Evolutionary conservation across 768 basidiomycete genomes (phyloP), one percentile per base, ranked within the genome.

Genomic region (Macrolepiota dolichaula): DNA sequence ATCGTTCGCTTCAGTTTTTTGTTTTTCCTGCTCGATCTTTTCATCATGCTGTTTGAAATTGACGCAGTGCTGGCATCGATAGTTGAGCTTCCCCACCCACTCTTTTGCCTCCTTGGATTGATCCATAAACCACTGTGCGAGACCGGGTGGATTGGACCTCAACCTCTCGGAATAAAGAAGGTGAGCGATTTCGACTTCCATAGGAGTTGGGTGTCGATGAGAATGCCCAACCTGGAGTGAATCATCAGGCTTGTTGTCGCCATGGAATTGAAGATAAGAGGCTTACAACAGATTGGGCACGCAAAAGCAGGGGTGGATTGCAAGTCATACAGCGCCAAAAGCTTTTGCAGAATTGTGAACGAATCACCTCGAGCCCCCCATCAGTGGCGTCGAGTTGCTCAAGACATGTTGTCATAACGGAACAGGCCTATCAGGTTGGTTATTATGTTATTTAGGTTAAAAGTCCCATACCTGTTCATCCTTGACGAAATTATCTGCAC

Each of bases 141-240:
- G 53, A 67, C 36, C 37, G 70, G 68, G 57, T 64, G 54, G n/a
- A 61, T 15, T 57, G 55, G n/a, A 32, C 38, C 12, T 66, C 24
- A 44, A 7, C 3, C 4, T 38, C 15, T 19, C 25, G 15, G 32
- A 15, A 42, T 4, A 1, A 44, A 5, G 17, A 6, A 61, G 49
- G 12, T 53, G 65, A 12, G 69, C 35, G 0, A 76, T 60, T 2
- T 71, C 65, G 52, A 88, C 65, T 19, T 74, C 50, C 79, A 83
- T 84, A 7, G 44, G 52, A 2, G 72, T 66, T 0, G 83, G 78
- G 63, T 90, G 88, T n/a, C 88, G 80, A 62, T 85, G 84, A 44
- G 79, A 80, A 68, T 90, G 88, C 0, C 83, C 83, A 36, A 81
- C 71, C 88, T 89, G 67, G n/a, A n/a, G 25, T 42, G 12, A 9